phyloP scores from a whole-genome alignment of 306 rosid genomes.

The Prunus mira region DNA sequence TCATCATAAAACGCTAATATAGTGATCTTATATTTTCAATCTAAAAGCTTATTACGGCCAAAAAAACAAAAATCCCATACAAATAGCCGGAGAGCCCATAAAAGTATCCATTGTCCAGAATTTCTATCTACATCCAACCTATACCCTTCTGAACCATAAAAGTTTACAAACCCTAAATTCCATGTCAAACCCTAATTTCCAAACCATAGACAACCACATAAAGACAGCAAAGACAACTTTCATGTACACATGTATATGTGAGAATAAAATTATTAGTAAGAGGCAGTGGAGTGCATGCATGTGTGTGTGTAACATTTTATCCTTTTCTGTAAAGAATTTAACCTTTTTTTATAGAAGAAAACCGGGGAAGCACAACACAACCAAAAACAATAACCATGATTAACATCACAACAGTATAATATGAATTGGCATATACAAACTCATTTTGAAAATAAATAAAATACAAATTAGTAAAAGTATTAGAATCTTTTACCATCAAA shows the following conservation, averaged over 20 bases:
- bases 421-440: background rate
- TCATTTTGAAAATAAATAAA: background rate
- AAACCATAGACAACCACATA: background rate
- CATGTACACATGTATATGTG: background rate
- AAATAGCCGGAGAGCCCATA: background rate
- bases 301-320: background rate
- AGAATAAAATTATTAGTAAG: background rate
- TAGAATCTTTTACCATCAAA: background rate
- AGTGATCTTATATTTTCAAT: no score
- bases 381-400: background rate
- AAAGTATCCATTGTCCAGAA: background rate
- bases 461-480: background rate
- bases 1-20: no score
- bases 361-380: background rate
- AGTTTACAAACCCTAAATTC: background rate
- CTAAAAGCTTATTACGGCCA: background rate
- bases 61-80: background rate
- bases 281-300: background rate
- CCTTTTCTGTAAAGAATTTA: background rate
- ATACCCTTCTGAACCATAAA: background rate
- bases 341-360: background rate
- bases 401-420: background rate
- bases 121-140: background rate
- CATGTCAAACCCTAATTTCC: background rate
- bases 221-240: background rate